phyloP scores from a whole-genome alignment of 768 basidiomycete species.

The Trametes coccinea region DNA sequence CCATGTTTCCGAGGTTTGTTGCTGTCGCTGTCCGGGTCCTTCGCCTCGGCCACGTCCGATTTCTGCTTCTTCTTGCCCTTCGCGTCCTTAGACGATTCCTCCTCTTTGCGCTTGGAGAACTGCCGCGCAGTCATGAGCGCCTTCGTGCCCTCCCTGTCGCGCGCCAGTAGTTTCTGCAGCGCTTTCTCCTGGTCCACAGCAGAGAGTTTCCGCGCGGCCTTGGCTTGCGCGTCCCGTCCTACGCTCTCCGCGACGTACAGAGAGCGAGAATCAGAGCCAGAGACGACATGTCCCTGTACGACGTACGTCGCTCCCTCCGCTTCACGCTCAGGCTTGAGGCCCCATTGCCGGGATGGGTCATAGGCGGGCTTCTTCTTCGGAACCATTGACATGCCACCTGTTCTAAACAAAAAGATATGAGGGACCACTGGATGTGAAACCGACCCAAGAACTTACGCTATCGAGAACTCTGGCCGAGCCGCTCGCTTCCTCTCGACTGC shows the following conservation, averaged over 20 bases:
- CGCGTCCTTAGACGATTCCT: constrained; percentile 21
- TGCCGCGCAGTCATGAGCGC: constrained; percentile 63
- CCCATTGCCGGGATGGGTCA: constrained; percentile 76
- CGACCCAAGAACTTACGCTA: constrained; percentile 53
- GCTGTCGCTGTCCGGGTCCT: constrained; percentile 10
- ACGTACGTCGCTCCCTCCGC: constrained; percentile 65
- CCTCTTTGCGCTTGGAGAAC: constrained; percentile 36
- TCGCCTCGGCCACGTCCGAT: constrained; percentile 20
- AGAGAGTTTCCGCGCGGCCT: constrained; percentile 61
- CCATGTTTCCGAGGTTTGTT: constrained; percentile 40
- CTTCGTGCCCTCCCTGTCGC: constrained; percentile 69
- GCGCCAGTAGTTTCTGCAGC: constrained; percentile 58
- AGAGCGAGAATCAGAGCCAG: constrained; percentile 40
- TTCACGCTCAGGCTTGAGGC: constrained; percentile 58
- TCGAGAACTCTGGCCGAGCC: constrained; percentile 81
- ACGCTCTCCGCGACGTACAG: constrained; percentile 68
- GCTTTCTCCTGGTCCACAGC: constrained; percentile 61
- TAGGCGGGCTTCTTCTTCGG: constrained; percentile 54
- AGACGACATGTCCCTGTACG: constrained; percentile 75
- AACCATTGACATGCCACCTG: constrained; percentile 65
- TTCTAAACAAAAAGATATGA: constrained; percentile 43
- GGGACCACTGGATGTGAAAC: neutral
- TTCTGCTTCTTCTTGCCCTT: constrained; percentile 20
- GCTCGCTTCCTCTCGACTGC: constrained; percentile 77
- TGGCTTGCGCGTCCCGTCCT: constrained; percentile 80